Base-by-base conservation (phyloP, 108 stramenopile genomes). In the Pseudonitzschia delicatissima region DNA sequence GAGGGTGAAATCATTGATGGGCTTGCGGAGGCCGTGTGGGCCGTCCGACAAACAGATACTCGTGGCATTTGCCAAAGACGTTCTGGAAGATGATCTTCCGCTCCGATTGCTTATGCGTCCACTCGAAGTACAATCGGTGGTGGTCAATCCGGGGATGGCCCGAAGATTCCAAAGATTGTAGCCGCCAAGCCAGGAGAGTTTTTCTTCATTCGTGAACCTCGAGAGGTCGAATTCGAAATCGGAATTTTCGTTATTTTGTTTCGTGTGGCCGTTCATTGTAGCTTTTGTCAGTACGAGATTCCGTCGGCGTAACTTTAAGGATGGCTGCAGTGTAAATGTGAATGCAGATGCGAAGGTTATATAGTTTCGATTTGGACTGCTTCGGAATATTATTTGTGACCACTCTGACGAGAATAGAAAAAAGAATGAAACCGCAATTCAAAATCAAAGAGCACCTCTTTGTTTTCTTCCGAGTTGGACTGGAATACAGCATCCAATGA, bases 1-100 rank as follows among this genome's bases (percentile, higher is more conserved):
- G 13, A 78, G 32, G 0, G 77, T 37, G 45, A 76, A 39, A 27
- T 76, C 72, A 23, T 53, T 68, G 27, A 83, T 3, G 17, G 73
- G 68, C 45, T 83, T 83, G 11, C 82, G 75, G 0, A 83, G 50
- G n/a, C 82, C 82, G 52, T 83, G 82, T 3, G 78, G 78, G 3
- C 82, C 82, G 52, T 83, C 82, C 21, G 78, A 73, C 3, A 82
- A 21, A 25, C 62, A 20, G 25, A 82, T 45, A n/a, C 29, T 55
- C 29, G 32, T 55, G 0, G 0, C 0, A 42, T 15, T 42, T 15
- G 40, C 40, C 11, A 15, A 15, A 42, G 13, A 15, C 15, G 40
- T 42, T 42, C 13, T 0, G 0, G 40, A 15, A 13, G 40, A 15
- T 42, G 11, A 0, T 42, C 13, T 42, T 0, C 23, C 9, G 6